Conservation (phyloP, 306 rosid genomes). For the Amphicarpaea edgeworthii region DNA sequence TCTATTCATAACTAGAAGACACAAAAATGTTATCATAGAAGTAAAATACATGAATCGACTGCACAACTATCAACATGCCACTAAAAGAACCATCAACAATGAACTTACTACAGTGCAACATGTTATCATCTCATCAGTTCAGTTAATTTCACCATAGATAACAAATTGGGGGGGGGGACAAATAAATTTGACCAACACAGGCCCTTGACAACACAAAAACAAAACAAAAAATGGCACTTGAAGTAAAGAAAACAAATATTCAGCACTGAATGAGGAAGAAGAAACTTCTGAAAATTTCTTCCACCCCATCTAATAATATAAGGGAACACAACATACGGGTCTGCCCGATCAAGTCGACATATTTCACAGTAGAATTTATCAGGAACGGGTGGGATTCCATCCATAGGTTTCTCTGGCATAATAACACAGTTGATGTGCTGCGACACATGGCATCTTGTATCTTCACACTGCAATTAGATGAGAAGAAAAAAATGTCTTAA, state of each 20-base stretch:
- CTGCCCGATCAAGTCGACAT: slow-evolving; percentile 95
- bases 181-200: slow-evolving; percentile 30
- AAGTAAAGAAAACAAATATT: slow-evolving; percentile 19
- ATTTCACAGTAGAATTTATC: slow-evolving; percentile 82
- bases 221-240: not conserved
- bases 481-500: slow-evolving; percentile 18
- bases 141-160: slow-evolving; percentile 15
- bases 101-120: slow-evolving; percentile 28
- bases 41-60: slow-evolving; percentile 3
- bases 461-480: slow-evolving; percentile 83
- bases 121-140: slow-evolving; percentile 20
- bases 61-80: slow-evolving; percentile 15
- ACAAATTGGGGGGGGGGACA: not conserved
- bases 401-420: slow-evolving; percentile 82
- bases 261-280: slow-evolving; percentile 17
- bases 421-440: slow-evolving; percentile 90
- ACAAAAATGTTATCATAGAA: slow-evolving; percentile 14
- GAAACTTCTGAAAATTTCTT: slow-evolving; percentile 20
- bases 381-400: slow-evolving; percentile 68
- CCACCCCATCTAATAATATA: slow-evolving; percentile 38
- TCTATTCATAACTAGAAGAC: slow-evolving; percentile 20
- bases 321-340: slow-evolving; percentile 74
- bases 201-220: slow-evolving; percentile 27
- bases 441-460: slow-evolving; percentile 77
- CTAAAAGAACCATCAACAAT: not conserved